Percentiles rank a stretch among this genome's conserved stretches.
Conservation (phyloP, 805 yeast genomes). For the Candida pseudoglaebosa region DNA sequence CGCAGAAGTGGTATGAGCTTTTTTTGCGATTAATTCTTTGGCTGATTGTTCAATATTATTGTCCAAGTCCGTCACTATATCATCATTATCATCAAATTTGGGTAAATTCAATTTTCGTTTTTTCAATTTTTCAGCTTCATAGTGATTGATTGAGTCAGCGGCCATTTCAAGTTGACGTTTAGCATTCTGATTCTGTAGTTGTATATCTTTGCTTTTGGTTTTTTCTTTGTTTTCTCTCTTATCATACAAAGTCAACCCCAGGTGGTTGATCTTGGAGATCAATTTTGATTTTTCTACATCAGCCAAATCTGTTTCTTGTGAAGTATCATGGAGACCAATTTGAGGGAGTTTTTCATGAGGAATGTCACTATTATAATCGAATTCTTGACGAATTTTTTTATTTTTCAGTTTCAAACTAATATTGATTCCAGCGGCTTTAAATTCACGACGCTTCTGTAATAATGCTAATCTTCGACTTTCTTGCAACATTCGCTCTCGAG, state of each 20-base stretch:
- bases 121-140: slow-evolving; percentile 19
- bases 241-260: slow-evolving; percentile 40
- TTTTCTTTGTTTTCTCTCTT: slow-evolving; percentile 28
- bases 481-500: slow-evolving; percentile 75
- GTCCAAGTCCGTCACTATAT: slow-evolving; percentile 20
- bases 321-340: slow-evolving; percentile 64
- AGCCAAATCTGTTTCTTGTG: slow-evolving; percentile 51
- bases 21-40: slow-evolving; percentile 2
- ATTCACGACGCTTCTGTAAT: slow-evolving; percentile 73
- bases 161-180: slow-evolving; percentile 20
- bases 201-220: slow-evolving; percentile 15
- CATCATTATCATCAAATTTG: slow-evolving; percentile 13
- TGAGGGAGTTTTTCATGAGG: slow-evolving; percentile 72
- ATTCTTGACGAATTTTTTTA: slow-evolving; percentile 52
- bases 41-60: slow-evolving; percentile 20
- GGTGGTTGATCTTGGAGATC: slow-evolving; percentile 37
- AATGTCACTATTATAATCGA: slow-evolving; percentile 81
- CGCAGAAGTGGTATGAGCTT: neutral
- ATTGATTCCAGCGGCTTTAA: slow-evolving; percentile 74
- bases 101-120: slow-evolving; percentile 27
- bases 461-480: slow-evolving; percentile 74
- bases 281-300: slow-evolving; percentile 35
- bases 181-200: slow-evolving; percentile 13
- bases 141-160: slow-evolving; percentile 18
- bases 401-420: slow-evolving; percentile 48